phyloP scores from a whole-genome alignment of 768 basidiomycete genomes.

The Lactarius trivialis region DNA sequence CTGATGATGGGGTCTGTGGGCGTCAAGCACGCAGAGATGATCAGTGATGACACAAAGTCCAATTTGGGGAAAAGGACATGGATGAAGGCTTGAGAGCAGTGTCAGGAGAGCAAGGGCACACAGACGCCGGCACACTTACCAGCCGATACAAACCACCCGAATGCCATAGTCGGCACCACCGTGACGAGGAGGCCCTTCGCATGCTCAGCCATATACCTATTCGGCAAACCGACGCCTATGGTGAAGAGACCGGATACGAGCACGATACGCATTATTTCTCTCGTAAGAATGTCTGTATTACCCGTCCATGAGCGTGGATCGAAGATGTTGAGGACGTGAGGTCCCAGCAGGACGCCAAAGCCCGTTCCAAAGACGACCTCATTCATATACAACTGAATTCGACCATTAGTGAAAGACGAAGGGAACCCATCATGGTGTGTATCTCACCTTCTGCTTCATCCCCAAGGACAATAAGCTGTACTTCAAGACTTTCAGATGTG shows the following conservation, averaged over 20 bases:
- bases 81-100: constrained; percentile 45
- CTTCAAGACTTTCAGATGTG: constrained; percentile 33
- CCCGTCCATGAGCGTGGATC: constrained; percentile 70
- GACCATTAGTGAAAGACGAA: not conserved
- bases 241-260: constrained; percentile 91
- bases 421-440: not conserved
- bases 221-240: constrained; percentile 88
- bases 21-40: constrained; percentile 83
- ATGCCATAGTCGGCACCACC: constrained; percentile 83
- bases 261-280: constrained; percentile 82
- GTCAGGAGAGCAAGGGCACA: not conserved
- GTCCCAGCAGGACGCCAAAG: constrained; percentile 62
- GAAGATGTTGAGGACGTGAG: constrained; percentile 63
- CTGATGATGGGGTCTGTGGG: constrained; percentile 95
- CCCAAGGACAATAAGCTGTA: constrained; percentile 84
- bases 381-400: constrained; percentile 70
- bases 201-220: constrained; percentile 75
- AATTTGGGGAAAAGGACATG: constrained; percentile 66
- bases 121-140: constrained; percentile 33
- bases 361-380: constrained; percentile 90
- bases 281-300: constrained; percentile 55
- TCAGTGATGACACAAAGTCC: constrained; percentile 67
- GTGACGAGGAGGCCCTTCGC: constrained; percentile 60
- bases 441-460: constrained; percentile 67
- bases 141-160: constrained; percentile 75